Evolutionary conservation across 345 rosid genomes (phyloP).

Genomic region (Bruguiera parviflora): DNA sequence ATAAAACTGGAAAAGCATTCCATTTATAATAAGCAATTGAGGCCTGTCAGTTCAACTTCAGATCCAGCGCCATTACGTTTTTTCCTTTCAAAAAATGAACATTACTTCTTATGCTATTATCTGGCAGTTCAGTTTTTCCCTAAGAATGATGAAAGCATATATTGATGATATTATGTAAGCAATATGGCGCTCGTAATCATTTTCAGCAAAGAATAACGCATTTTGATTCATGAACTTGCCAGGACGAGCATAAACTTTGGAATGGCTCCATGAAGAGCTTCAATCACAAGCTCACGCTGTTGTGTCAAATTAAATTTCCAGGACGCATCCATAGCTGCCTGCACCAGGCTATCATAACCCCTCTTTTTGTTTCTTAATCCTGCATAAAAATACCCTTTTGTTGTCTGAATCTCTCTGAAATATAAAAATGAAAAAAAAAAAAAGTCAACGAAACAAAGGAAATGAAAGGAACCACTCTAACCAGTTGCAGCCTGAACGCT

Average conservation of each 20-base stretch:
- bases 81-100: too few relatives aligned
- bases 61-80: too few relatives aligned
- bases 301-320: slow-evolving; percentile 37
- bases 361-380: slow-evolving; percentile 40
- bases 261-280: slow-evolving; percentile 53
- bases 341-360: slow-evolving; percentile 66
- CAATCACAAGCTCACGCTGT: slow-evolving; percentile 58
- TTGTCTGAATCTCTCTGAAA: neutral
- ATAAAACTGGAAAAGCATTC: neutral
- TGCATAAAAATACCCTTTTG: slow-evolving; percentile 11
- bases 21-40: neutral
- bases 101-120: too few relatives aligned
- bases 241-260: slow-evolving; percentile 45
- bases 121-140: too few relatives aligned
- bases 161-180: neutral
- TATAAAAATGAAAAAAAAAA: neutral
- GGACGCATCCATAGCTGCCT: slow-evolving; percentile 50
- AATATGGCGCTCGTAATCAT: neutral
- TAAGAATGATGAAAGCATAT: too few relatives aligned
- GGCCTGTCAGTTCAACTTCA: too few relatives aligned
- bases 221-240: slow-evolving; percentile 31
- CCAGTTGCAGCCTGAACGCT: slow-evolving; percentile 58
- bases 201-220: neutral
- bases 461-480: slow-evolving; percentile 12
- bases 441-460: neutral